Conservation (phyloP, 441 rosid genomes). For the Populus trichocarpa region DNA sequence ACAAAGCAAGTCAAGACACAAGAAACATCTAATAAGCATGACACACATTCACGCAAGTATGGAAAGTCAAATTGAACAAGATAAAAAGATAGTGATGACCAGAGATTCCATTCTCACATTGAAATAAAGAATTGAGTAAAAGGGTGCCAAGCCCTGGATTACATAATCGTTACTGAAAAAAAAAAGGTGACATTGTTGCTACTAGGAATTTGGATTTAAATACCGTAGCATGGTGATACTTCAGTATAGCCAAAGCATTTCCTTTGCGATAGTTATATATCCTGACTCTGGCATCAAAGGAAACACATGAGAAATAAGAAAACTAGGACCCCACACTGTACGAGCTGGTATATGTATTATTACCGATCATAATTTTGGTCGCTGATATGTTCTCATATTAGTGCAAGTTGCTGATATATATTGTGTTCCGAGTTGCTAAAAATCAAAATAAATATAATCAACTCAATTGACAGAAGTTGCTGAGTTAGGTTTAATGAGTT, state of each 20-base stretch:
- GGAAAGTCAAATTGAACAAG: background rate
- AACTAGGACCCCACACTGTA: background rate
- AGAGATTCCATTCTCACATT: too few species aligned
- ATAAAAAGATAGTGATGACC: background rate
- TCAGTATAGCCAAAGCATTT: conserved; percentile 75
- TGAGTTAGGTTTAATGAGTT: background rate
- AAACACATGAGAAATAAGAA: background rate
- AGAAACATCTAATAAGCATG: background rate
- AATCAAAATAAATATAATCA: background rate
- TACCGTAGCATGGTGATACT: conserved; percentile 83
- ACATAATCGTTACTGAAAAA: too few species aligned
- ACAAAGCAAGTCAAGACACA: background rate
- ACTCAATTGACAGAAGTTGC: background rate
- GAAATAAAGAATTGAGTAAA: background rate
- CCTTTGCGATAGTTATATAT: conserved; percentile 77
- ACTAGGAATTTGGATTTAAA: background rate
- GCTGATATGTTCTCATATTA: background rate
- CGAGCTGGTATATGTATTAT: background rate
- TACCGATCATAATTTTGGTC: background rate
- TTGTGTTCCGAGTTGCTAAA: background rate
- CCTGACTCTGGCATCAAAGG: conserved; percentile 51
- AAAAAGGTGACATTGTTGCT: background rate
- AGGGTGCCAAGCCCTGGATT: too few species aligned
- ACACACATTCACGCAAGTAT: background rate
- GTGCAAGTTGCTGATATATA: too few species aligned